Evolutionary conservation across 2,329 filamentous ascomycete species (phyloP).

Genomic region (Botrytis sinoallii): DNA sequence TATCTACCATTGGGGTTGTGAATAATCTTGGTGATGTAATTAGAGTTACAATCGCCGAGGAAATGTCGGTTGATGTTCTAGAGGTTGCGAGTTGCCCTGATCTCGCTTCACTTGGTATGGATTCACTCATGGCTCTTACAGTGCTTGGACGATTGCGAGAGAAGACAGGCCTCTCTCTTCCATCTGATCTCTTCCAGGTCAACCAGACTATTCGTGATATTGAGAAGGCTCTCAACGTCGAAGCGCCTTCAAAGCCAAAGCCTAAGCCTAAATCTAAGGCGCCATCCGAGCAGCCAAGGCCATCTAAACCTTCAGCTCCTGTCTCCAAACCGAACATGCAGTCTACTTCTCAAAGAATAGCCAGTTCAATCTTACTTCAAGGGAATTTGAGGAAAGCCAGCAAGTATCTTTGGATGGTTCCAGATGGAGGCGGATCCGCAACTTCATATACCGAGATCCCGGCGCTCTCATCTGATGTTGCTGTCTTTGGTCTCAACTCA

Average conservation of each 20-base stretch:
- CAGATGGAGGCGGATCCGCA: conserved; percentile 48
- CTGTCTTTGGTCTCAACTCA: conserved; percentile 61
- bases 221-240: conserved; percentile 59
- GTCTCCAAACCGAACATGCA: conserved; percentile 42
- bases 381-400: conserved; percentile 48
- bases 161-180: conserved; percentile 51
- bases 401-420: conserved; percentile 45
- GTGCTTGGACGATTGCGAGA: conserved; percentile 55
- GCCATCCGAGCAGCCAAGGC: conserved; percentile 1
- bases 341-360: conserved; percentile 7
- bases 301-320: conserved; percentile 38
- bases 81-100: conserved; percentile 56
- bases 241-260: conserved; percentile 22
- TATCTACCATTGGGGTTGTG: conserved; percentile 48
- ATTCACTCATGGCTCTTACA: conserved; percentile 56
- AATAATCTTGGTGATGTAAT: conserved; percentile 51
- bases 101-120: conserved; percentile 56
- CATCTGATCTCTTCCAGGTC: conserved; percentile 58
- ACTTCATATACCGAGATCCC: conserved; percentile 34
- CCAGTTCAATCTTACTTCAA: conserved; percentile 43
- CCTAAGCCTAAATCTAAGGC: conserved; percentile 32
- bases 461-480: conserved; percentile 45
- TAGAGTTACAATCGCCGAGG: conserved; percentile 64
- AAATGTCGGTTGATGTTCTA: conserved; percentile 68
- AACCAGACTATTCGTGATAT: conserved; percentile 64